Conservation (phyloP, 306 rosid species). For the Pachyrhizus erosus region DNA sequence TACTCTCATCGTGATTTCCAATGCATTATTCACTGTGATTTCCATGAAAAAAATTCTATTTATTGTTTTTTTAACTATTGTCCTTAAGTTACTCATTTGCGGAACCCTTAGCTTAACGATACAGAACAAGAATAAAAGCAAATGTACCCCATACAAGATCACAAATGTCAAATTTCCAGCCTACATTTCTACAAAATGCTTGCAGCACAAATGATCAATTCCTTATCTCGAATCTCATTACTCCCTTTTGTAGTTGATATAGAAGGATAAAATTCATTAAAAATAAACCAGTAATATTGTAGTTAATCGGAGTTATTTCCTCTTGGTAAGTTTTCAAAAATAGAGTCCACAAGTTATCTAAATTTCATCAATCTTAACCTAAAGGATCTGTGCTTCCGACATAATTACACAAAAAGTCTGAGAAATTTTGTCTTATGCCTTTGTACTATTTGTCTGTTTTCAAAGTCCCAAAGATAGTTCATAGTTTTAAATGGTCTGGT, state of each 20-base stretch:
- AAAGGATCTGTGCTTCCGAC: neutral
- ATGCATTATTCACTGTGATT: neutral
- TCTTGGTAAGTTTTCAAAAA: neutral
- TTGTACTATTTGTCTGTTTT: neutral
- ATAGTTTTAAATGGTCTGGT: neutral
- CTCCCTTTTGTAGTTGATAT: neutral
- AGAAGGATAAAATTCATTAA: constrained; percentile 3
- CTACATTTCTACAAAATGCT: neutral
- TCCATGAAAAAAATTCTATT: neutral
- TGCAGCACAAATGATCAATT: neutral
- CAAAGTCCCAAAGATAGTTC: neutral
- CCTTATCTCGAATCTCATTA: neutral
- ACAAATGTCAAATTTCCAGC: neutral
- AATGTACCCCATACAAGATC: neutral
- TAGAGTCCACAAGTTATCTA: neutral
- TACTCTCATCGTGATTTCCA: neutral
- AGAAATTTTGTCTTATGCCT: neutral
- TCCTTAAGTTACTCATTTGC: neutral
- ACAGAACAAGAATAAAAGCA: neutral
- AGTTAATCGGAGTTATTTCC: neutral
- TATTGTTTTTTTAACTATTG: neutral
- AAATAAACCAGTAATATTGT: neutral
- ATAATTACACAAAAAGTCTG: neutral
- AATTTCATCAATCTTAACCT: neutral
- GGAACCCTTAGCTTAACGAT: neutral